Percentiles rank a stretch among this genome's conserved stretches.
phyloP scores from a whole-genome alignment of 2,329 filamentous ascomycete species.

The Xylariaceae sp. region DNA sequence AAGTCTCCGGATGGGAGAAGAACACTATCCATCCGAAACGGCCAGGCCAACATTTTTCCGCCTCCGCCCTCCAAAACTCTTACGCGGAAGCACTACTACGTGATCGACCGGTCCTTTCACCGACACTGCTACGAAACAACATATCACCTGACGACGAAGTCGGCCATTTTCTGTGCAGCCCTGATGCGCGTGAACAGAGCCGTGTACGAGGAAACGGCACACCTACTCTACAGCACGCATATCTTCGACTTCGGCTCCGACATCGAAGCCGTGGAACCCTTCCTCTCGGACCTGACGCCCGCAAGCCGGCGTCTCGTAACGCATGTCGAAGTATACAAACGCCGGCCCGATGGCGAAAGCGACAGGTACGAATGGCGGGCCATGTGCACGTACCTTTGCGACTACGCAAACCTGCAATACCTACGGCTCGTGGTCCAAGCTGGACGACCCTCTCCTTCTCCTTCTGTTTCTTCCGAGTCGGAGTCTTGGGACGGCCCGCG shows the following conservation, averaged over 20 bases:
- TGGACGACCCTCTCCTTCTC: too few relatives aligned
- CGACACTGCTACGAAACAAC: constrained; percentile 58
- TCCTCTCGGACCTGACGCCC: constrained; percentile 63
- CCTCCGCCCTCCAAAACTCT: constrained; percentile 37
- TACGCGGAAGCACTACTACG: constrained; percentile 48
- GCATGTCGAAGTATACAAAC: constrained; percentile 61
- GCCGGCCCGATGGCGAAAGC: constrained; percentile 58
- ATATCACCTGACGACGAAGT: constrained; percentile 53
- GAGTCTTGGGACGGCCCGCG: constrained; percentile 56
- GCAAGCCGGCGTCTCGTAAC: constrained; percentile 54
- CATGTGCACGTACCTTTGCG: constrained; percentile 57
- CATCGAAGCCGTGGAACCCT: constrained; percentile 66
- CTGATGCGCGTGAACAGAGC: constrained; percentile 55
- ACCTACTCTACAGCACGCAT: constrained; percentile 62
- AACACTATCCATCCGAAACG: constrained; percentile 50
- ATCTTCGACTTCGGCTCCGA: constrained; percentile 65
- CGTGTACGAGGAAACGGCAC: constrained; percentile 62
- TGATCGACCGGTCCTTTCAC: constrained; percentile 49
- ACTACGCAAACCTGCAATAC: constrained; percentile 47
- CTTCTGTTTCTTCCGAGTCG: constrained; percentile 46
- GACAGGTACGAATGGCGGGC: constrained; percentile 61
- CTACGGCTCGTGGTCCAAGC: constrained; percentile 62
- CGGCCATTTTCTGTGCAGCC: constrained; percentile 48
- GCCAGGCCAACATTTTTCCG: constrained; percentile 28
- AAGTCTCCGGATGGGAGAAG: too few relatives aligned